A percentile compares a stretch with the other conserved stretches of the same genome.
These are phyloP conservation scores for Candida sanyaensis DNA, from an alignment of 1,139 yeast species.

Conservation along the genomic window DNA sequence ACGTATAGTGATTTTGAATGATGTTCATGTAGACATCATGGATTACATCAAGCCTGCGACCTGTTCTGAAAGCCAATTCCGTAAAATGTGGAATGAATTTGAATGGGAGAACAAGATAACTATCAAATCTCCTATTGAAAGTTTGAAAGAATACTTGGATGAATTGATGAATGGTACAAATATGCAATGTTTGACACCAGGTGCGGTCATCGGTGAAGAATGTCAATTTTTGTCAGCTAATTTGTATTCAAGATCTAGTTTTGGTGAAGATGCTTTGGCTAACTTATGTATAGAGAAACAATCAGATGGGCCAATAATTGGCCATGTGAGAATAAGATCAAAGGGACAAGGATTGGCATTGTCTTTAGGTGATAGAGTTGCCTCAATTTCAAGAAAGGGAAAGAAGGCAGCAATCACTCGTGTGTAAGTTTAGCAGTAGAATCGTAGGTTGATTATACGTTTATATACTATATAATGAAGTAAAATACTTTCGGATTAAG, in stretches of 20 bases:
- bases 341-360: constrained; percentile 98
- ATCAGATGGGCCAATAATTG: constrained; percentile 74
- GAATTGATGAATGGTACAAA: constrained; percentile 82
- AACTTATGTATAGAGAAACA: constrained; percentile 90
- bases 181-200: constrained; percentile 92
- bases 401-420: constrained; percentile 25
- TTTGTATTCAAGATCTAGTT: constrained; percentile 87
- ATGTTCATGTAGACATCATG: constrained; percentile 94
- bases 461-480: no score
- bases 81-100: constrained; percentile 98
- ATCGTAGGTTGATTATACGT: no score
- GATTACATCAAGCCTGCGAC: constrained; percentile 95
- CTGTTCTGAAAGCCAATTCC: constrained; percentile 86
- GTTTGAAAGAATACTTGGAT: constrained; percentile 79
- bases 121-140: constrained; percentile 67
- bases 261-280: constrained; percentile 98
- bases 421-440: constrained; percentile 17
- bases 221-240: constrained; percentile 95
- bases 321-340: constrained; percentile 95
- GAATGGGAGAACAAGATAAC: constrained; percentile 99
- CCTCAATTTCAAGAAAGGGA: constrained; percentile 66
- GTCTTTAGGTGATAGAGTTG: constrained; percentile 92
- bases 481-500: no score
- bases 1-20: constrained; percentile 89
- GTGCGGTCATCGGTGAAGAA: constrained; percentile 81